A percentile compares a stretch with the other conserved stretches of the same genome.
These are phyloP conservation scores for Candida gorgasii DNA, from an alignment of 805 yeast genomes.

Conservation along the genomic window DNA sequence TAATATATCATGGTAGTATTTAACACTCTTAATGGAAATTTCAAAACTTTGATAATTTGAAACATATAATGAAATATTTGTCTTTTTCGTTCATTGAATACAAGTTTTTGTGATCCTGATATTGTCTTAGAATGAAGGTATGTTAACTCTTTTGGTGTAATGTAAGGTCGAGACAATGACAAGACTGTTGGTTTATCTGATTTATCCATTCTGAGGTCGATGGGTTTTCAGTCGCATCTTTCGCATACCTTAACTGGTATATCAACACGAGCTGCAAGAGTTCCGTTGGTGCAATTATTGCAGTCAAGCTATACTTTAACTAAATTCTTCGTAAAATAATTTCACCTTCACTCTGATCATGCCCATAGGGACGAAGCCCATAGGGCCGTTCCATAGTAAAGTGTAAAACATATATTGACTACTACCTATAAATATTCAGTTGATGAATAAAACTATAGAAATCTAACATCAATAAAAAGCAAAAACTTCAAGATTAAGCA, in stretches of 20 bases:
- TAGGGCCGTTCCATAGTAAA: background rate
- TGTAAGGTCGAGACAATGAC: slow-evolving; percentile 60
- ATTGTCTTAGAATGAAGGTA: slow-evolving; percentile 54
- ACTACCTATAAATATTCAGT: slow-evolving; percentile 9
- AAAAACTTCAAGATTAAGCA: slow-evolving; percentile 50
- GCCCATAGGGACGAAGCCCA: too few species aligned
- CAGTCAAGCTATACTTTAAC: too few species aligned
- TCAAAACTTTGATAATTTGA: slow-evolving; percentile 52
- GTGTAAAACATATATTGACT: slow-evolving; percentile 6
- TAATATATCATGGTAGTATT: slow-evolving; percentile 71
- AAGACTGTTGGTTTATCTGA: slow-evolving; percentile 22
- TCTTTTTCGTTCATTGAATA: slow-evolving; percentile 52
- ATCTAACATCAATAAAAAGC: slow-evolving; percentile 4
- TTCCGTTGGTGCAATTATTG: background rate
- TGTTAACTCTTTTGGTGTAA: slow-evolving; percentile 55
- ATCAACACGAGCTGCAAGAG: background rate
- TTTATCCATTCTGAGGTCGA: slow-evolving; percentile 11
- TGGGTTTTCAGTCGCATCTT: slow-evolving; percentile 1
- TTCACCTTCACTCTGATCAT: too few species aligned
- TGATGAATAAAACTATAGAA: slow-evolving; percentile 6
- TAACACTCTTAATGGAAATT: slow-evolving; percentile 69
- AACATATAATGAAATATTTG: slow-evolving; percentile 56
- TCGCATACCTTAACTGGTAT: background rate
- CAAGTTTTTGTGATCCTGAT: slow-evolving; percentile 43
- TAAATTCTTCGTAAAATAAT: too few species aligned